Conservation (phyloP, 1,284 basidiomycete genomes). For the Jaminaea rosea region DNA sequence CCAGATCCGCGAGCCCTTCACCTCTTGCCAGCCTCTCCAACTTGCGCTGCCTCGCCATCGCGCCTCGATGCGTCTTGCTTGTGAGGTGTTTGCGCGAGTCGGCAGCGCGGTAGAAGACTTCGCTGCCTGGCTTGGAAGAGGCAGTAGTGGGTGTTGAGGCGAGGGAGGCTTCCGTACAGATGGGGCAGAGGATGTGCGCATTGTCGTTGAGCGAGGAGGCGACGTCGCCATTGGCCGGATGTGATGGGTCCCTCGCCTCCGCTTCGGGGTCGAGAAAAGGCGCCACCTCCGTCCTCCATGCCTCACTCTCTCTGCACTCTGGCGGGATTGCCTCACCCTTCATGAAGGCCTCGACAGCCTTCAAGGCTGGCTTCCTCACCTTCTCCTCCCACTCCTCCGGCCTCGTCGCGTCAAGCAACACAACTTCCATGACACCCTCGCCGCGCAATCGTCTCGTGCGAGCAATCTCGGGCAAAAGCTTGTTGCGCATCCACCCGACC, state of each 20-base stretch:
- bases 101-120: not conserved
- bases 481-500: conserved; percentile 83
- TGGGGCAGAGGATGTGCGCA: not conserved
- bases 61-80: not conserved
- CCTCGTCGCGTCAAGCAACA: not conserved
- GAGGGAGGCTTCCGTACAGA: too few relatives aligned
- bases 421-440: not conserved
- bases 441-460: too few relatives aligned
- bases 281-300: not conserved
- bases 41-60: not conserved
- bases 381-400: not conserved
- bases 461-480: conserved; percentile 68
- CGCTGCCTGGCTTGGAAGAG: too few relatives aligned
- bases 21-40: not conserved
- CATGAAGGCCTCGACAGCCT: not conserved
- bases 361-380: not conserved
- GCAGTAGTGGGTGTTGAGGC: too few relatives aligned
- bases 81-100: not conserved
- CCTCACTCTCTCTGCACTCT: not conserved
- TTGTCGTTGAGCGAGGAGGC: not conserved
- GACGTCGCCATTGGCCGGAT: not conserved
- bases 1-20: not conserved
- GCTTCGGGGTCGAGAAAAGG: not conserved
- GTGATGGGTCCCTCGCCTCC: not conserved
- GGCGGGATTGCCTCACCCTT: not conserved